phyloP scores from a whole-genome alignment of 306 rosid species.

The Mucuna pruriens region DNA sequence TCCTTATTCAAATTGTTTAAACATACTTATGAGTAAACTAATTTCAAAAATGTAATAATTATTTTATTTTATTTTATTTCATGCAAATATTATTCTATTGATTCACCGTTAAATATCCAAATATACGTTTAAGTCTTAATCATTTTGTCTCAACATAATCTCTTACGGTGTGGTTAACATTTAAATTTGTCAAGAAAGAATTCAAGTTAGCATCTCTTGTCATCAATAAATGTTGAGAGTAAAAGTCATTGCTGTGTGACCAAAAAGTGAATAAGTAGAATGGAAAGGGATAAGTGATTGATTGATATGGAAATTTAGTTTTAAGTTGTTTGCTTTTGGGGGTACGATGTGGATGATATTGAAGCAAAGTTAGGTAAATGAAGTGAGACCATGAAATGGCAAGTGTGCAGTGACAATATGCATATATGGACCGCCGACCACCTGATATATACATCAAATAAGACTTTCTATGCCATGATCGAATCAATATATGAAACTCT shows the following conservation, averaged over 20 bases:
- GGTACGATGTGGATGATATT: constrained; percentile 43
- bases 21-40: too few relatives aligned
- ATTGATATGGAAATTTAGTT: neutral
- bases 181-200: constrained; percentile 17
- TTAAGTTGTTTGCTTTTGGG: constrained; percentile 3
- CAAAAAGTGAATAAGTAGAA: neutral
- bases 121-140: neutral
- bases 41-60: too few relatives aligned
- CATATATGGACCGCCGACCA: constrained; percentile 36
- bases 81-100: too few relatives aligned
- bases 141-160: neutral
- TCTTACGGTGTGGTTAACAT: neutral
- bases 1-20: too few relatives aligned
- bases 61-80: neutral
- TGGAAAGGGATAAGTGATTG: neutral
- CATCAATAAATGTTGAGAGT: neutral
- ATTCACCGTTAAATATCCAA: neutral
- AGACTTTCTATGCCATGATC: constrained; percentile 5
- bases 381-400: constrained; percentile 11
- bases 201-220: neutral
- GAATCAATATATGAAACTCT: too few relatives aligned
- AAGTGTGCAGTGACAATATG: neutral
- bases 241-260: constrained; percentile 13
- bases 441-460: constrained; percentile 29
- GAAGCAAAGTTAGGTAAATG: constrained; percentile 28